These are phyloP conservation scores for Exophiala bonariae DNA, from an alignment of 2,329 filamentous ascomycete species.

Conservation along the genomic window DNA sequence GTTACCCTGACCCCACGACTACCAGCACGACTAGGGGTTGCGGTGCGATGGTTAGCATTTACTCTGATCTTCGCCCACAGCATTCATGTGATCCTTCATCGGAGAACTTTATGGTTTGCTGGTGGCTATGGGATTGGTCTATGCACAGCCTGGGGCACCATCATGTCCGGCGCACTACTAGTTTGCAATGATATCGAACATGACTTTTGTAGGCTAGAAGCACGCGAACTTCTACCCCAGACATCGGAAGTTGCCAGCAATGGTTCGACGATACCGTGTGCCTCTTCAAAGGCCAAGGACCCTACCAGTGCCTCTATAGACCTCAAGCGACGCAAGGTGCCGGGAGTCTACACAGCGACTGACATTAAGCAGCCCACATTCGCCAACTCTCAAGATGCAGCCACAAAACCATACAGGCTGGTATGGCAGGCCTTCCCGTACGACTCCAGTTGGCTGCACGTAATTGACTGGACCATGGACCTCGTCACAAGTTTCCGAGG, in stretches of 20 bases:
- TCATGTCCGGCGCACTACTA: slow-evolving; percentile 55
- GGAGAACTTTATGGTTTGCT: slow-evolving; percentile 50
- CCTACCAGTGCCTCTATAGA: not conserved
- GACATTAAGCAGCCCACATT: slow-evolving; percentile 9
- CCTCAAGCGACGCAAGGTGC: slow-evolving; percentile 8
- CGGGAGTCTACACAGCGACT: slow-evolving; percentile 7
- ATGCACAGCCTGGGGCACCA: slow-evolving; percentile 52
- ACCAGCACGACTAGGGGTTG: slow-evolving; percentile 1
- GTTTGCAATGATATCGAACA: slow-evolving; percentile 56
- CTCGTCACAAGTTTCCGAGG: slow-evolving; percentile 60
- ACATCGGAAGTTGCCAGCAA: slow-evolving; percentile 2
- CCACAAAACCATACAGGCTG: slow-evolving; percentile 9
- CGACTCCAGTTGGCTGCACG: slow-evolving; percentile 53
- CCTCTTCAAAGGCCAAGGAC: not conserved
- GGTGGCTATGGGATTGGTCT: slow-evolving; percentile 58
- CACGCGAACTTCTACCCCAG: slow-evolving; percentile 19
- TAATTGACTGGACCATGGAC: slow-evolving; percentile 59
- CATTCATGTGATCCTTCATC: slow-evolving; percentile 11
- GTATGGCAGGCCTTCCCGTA: slow-evolving; percentile 34
- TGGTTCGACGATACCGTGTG: not conserved
- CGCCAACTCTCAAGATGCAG: slow-evolving; percentile 1
- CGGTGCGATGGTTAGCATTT: slow-evolving; percentile 13
- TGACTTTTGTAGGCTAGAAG: slow-evolving; percentile 59
- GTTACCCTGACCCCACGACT: slow-evolving; percentile 21
- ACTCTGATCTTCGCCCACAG: slow-evolving; percentile 13